Conservation (phyloP, 139 green algal species). For the Closterium sp. region DNA sequence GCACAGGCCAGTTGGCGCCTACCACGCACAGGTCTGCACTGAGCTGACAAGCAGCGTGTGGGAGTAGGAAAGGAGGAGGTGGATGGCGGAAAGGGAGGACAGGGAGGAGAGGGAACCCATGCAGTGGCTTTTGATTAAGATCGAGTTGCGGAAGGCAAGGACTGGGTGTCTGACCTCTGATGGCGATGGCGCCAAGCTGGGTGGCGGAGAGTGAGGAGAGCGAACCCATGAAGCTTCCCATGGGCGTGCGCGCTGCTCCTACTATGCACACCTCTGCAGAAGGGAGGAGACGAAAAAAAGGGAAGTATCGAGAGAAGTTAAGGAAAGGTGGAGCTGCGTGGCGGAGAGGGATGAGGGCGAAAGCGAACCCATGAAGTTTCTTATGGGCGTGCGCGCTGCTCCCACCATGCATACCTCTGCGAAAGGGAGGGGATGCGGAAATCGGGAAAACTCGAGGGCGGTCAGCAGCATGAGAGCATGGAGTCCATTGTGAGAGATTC, state of each 20-base stretch:
- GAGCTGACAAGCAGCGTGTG: no score
- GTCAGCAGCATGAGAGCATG: no score
- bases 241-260: constrained; percentile 67
- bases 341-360: constrained; percentile 12
- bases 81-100: no score
- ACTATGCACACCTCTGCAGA: constrained; percentile 60
- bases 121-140: no score
- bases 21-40: constrained; percentile 71
- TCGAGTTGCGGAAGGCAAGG: background rate
- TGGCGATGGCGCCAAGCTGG: constrained; percentile 57
- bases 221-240: constrained; percentile 72
- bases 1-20: constrained; percentile 68
- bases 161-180: constrained; percentile 53
- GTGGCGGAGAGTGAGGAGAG: constrained; percentile 49
- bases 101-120: no score
- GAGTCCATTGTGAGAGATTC: no score
- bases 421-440: background rate
- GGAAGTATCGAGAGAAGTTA: background rate
- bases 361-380: constrained; percentile 73
- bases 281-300: background rate
- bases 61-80: no score
- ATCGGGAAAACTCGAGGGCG: no score
- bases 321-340: background rate
- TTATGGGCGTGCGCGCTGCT: constrained; percentile 71
- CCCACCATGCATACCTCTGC: constrained; percentile 62